phyloP scores from a whole-genome alignment of 148 eudicot species.

The Chenopodium quinoa region DNA sequence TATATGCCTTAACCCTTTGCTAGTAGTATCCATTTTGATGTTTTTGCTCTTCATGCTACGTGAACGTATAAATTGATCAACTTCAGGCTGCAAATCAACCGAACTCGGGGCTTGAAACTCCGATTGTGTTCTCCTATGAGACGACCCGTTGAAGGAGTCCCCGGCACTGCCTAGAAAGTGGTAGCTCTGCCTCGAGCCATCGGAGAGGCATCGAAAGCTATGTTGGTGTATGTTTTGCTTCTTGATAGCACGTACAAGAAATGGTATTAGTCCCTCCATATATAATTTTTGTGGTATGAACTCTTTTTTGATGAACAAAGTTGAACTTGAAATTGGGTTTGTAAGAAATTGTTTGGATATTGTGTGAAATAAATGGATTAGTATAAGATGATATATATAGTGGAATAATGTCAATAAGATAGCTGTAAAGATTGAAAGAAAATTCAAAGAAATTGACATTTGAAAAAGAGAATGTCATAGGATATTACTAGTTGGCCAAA shows the following conservation, averaged over 20 bases:
- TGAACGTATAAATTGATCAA: constrained; percentile 29
- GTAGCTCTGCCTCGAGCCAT: constrained; percentile 31
- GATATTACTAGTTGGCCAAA: neutral
- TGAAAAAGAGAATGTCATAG: neutral
- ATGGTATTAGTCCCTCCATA: constrained; percentile 37
- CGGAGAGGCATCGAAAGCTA: constrained; percentile 26
- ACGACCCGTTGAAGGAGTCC: constrained; percentile 25
- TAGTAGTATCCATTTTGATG: neutral
- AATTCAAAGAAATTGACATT: constrained; percentile 7
- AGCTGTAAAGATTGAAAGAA: neutral
- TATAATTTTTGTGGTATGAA: neutral
- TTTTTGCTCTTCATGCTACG: constrained; percentile 19
- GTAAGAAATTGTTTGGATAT: neutral
- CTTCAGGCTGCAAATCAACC: constrained; percentile 25
- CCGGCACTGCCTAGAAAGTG: constrained; percentile 16
- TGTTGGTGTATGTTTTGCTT: constrained; percentile 21
- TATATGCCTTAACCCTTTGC: constrained; percentile 18
- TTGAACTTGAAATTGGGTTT: neutral
- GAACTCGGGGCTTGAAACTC: constrained; percentile 26
- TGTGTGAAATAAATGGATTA: neutral
- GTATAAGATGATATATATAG: neutral
- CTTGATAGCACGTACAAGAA: constrained; percentile 31
- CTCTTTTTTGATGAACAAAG: neutral
- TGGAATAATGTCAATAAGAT: neutral
- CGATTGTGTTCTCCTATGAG: constrained; percentile 31